These are phyloP conservation scores for Phytophthora chlamydospora DNA, from an alignment of 352 stramenopile genomes.

Conservation along the genomic window DNA sequence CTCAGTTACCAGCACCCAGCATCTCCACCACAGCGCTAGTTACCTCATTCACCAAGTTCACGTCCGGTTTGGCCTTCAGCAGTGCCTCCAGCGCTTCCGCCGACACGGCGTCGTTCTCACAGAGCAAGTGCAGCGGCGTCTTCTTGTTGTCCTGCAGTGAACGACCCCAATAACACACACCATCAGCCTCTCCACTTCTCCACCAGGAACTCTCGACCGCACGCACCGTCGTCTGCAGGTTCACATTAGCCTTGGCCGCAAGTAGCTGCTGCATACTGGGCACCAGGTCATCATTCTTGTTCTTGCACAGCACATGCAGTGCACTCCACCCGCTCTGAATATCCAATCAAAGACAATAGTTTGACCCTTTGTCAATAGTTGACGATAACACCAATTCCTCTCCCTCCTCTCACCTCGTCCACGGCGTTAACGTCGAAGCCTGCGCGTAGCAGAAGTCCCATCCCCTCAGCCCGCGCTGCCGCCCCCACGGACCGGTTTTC, in stretches of 20 bases:
- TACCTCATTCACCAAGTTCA: slow-evolving; percentile 60
- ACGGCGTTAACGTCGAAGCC: slow-evolving; percentile 59
- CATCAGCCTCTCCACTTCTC: not conserved
- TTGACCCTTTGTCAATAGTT: not conserved
- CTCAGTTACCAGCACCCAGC: not conserved
- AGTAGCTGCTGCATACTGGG: slow-evolving; percentile 50
- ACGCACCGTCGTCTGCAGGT: slow-evolving; percentile 46
- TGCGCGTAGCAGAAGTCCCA: slow-evolving; percentile 45
- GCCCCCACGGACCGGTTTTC: slow-evolving; percentile 65
- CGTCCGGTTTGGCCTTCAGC: slow-evolving; percentile 43
- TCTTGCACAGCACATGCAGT: slow-evolving; percentile 75
- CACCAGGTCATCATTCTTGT: slow-evolving; percentile 50
- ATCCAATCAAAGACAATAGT: not conserved
- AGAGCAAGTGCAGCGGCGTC: slow-evolving; percentile 73
- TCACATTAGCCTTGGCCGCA: slow-evolving; percentile 41
- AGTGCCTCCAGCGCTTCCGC: slow-evolving; percentile 42
- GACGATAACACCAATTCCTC: not conserved
- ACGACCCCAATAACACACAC: not conserved
- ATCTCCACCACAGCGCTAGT: not conserved
- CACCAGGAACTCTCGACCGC: too few species aligned
- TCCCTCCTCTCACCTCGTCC: slow-evolving; percentile 56
- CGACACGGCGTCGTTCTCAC: slow-evolving; percentile 68
- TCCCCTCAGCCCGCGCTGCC: slow-evolving; percentile 36
- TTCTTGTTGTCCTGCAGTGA: slow-evolving; percentile 51
- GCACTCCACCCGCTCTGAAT: slow-evolving; percentile 69